phyloP scores from a whole-genome alignment of 2,329 filamentous ascomycete species.

The Neopestalotiopsis rosae region DNA sequence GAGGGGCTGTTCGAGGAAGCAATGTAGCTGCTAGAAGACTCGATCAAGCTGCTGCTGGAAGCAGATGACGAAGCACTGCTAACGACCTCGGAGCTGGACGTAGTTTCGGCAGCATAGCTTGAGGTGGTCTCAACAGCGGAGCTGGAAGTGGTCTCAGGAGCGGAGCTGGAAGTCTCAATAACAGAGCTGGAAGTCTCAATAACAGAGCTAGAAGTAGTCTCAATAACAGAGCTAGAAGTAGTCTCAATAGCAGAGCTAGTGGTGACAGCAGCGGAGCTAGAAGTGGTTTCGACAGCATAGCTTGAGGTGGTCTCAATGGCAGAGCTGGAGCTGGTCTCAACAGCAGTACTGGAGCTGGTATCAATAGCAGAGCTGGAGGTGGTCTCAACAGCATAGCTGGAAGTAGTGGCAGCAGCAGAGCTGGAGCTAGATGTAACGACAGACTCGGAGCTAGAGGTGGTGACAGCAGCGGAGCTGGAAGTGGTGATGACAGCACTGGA shows the following conservation, averaged over 20 bases:
- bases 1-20: background rate
- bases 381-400: background rate
- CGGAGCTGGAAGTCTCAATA: background rate
- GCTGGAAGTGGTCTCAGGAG: background rate
- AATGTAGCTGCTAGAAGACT: background rate
- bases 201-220: background rate
- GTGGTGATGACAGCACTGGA: conserved; percentile 10
- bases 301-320: background rate
- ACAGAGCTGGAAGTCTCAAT: background rate
- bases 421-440: background rate
- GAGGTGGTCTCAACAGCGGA: background rate
- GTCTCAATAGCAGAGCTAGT: background rate
- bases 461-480: conserved; percentile 2
- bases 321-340: background rate
- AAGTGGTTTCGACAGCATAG: background rate
- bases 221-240: background rate
- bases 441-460: conserved; percentile 3
- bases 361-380: background rate
- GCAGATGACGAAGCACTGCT: background rate
- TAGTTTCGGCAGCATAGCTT: background rate
- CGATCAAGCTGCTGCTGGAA: background rate
- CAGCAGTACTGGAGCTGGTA: background rate
- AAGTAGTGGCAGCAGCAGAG: background rate
- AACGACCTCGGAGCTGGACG: background rate
- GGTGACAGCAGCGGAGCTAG: conserved; percentile 10